Evolutionary conservation across 2,329 filamentous ascomycete genomes (phyloP).

Genomic region (Clonostachys rosea): DNA sequence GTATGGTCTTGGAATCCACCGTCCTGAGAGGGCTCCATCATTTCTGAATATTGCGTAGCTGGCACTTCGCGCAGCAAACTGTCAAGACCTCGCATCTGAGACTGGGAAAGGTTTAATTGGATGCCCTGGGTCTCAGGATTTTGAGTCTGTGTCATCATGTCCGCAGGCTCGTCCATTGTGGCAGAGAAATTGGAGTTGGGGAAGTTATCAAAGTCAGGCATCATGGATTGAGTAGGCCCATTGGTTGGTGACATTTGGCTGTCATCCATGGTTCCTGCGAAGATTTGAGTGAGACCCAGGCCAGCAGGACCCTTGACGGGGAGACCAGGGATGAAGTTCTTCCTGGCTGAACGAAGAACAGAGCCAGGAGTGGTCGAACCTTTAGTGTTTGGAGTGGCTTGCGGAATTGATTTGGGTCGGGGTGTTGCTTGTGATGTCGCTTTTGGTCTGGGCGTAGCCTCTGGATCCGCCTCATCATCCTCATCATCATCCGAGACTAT

Average conservation of each 20-base stretch:
- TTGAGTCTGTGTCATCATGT: slow-evolving; percentile 24
- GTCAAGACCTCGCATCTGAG: slow-evolving; percentile 54
- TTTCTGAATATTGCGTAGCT: slow-evolving; percentile 61
- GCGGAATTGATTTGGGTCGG: slow-evolving; percentile 8
- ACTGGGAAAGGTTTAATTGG: slow-evolving; percentile 54
- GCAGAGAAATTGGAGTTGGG: slow-evolving; percentile 59
- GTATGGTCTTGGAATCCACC: slow-evolving; percentile 69
- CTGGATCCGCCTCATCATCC: slow-evolving; percentile 32
- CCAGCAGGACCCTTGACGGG: slow-evolving; percentile 56
- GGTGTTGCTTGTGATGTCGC: slow-evolving; percentile 1
- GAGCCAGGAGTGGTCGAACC: slow-evolving; percentile 50
- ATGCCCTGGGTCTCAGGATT: slow-evolving; percentile 35
- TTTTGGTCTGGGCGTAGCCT: slow-evolving; percentile 46
- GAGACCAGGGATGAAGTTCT: slow-evolving; percentile 66
- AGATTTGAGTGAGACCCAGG: slow-evolving; percentile 82
- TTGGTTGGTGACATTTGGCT: slow-evolving; percentile 33
- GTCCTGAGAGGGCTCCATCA: slow-evolving; percentile 78
- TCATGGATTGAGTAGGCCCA: slow-evolving; percentile 37
- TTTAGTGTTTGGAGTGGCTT: slow-evolving; percentile 35
- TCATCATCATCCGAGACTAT: slow-evolving; percentile 66
- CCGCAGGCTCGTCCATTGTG: slow-evolving; percentile 46
- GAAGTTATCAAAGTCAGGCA: slow-evolving; percentile 53
- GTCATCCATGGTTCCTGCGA: slow-evolving; percentile 81
- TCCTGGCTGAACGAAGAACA: slow-evolving; percentile 63
- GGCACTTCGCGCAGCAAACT: slow-evolving; percentile 41